Conservation (phyloP, 2,329 filamentous ascomycete species). For the Hymenoscyphus infarciens region DNA sequence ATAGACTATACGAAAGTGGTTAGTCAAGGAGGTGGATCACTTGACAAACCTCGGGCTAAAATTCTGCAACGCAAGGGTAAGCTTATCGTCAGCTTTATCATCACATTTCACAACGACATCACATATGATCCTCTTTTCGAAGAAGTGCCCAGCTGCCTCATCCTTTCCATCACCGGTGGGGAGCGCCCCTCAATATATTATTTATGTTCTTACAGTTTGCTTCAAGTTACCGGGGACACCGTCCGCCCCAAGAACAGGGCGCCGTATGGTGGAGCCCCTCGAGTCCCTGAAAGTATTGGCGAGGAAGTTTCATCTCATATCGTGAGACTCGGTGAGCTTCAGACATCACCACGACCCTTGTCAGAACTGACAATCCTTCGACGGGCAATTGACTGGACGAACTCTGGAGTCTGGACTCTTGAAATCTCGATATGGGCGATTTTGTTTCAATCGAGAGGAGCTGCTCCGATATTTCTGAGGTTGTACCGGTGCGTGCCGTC, state of each 20-base stretch:
- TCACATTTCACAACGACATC: slow-evolving; percentile 5
- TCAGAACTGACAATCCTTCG: slow-evolving; percentile 1
- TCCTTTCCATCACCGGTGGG: neutral
- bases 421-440: neutral
- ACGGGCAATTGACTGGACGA: slow-evolving; percentile 16
- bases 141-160: neutral
- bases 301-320: slow-evolving; percentile 30
- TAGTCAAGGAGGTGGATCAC: neutral
- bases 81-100: neutral
- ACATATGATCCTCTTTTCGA: slow-evolving; percentile 10
- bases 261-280: neutral
- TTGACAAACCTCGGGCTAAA: neutral
- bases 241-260: neutral
- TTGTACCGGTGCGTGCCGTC: slow-evolving; percentile 3
- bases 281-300: neutral
- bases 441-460: slow-evolving; percentile 6
- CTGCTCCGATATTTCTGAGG: neutral
- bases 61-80: neutral
- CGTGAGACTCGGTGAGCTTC: slow-evolving; percentile 29
- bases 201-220: slow-evolving; percentile 3
- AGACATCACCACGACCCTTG: slow-evolving; percentile 23
- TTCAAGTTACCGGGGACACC: neutral
- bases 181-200: slow-evolving; percentile 7
- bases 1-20: neutral
- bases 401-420: slow-evolving; percentile 11